phyloP scores from a whole-genome alignment of 164 flowering plant genomes.

The Liriodendron chinense region DNA sequence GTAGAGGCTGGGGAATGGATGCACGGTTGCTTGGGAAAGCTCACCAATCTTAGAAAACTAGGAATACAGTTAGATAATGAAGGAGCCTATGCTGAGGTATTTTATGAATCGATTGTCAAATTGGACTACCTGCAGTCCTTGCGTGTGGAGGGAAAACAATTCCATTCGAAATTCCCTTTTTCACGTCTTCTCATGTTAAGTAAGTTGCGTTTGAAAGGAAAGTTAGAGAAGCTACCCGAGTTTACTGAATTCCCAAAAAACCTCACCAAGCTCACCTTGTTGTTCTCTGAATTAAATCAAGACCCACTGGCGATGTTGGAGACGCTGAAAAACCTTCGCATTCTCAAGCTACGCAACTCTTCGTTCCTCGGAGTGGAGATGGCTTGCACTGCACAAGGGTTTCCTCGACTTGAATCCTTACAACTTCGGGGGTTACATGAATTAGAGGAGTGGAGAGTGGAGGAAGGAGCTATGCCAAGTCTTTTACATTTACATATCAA shows the following conservation, averaged over 20 bases:
- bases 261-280: neutral
- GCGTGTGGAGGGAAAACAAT: too few species aligned
- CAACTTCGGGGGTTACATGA: neutral
- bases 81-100: too few species aligned
- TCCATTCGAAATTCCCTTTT: too few species aligned
- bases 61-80: neutral
- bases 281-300: neutral
- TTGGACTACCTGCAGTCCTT: too few species aligned
- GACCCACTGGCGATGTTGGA: neutral
- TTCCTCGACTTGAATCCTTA: neutral
- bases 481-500: neutral
- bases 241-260: neutral
- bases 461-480: neutral
- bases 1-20: neutral
- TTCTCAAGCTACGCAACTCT: neutral
- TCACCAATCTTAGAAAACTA: neutral
- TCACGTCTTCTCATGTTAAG: neutral
- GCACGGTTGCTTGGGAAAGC: neutral
- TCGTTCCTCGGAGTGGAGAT: constrained; percentile 13
- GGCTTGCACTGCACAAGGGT: neutral
- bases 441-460: constrained; percentile 3
- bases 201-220: neutral
- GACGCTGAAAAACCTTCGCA: neutral
- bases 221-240: neutral
- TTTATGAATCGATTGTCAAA: too few species aligned